Conservation (phyloP, 1,284 basidiomycete genomes). For the Papiliotrema flavescens region DNA sequence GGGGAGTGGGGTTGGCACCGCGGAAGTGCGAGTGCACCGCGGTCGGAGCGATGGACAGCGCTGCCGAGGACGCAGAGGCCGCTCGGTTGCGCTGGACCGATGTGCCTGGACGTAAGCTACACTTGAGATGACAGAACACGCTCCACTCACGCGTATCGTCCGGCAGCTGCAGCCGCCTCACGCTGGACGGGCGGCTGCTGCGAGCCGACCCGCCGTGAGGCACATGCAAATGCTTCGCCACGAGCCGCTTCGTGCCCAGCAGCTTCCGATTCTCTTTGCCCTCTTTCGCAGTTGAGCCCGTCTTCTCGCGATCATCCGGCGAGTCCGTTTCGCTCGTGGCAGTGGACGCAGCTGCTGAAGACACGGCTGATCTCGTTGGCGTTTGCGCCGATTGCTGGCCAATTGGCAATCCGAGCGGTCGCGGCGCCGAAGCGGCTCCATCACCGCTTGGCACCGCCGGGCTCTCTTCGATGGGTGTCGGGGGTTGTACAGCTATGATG, state of each 20-base stretch:
- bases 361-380: neutral
- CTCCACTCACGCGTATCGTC: neutral
- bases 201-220: slow-evolving; percentile 11
- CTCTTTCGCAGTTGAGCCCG: neutral
- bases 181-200: slow-evolving; percentile 15
- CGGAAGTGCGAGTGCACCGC: slow-evolving; percentile 74
- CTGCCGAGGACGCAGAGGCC: slow-evolving; percentile 22
- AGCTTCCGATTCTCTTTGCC: neutral
- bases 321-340: neutral
- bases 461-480: slow-evolving; percentile 2
- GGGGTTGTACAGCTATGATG: neutral
- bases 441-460: neutral
- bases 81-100: slow-evolving; percentile 15
- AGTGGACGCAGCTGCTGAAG: neutral
- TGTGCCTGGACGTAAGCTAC: neutral
- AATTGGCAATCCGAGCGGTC: neutral
- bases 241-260: slow-evolving; percentile 1
- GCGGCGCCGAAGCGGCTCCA: neutral
- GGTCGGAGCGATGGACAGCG: slow-evolving; percentile 57
- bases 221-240: slow-evolving; percentile 44
- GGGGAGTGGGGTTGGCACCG: slow-evolving; percentile 9
- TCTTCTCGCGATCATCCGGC: neutral
- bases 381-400: neutral
- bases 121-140: neutral
- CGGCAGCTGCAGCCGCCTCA: slow-evolving; percentile 6